These are phyloP conservation scores for Myxozyma mucilagina DNA, from an alignment of 805 yeast species.

Conservation along the genomic window DNA sequence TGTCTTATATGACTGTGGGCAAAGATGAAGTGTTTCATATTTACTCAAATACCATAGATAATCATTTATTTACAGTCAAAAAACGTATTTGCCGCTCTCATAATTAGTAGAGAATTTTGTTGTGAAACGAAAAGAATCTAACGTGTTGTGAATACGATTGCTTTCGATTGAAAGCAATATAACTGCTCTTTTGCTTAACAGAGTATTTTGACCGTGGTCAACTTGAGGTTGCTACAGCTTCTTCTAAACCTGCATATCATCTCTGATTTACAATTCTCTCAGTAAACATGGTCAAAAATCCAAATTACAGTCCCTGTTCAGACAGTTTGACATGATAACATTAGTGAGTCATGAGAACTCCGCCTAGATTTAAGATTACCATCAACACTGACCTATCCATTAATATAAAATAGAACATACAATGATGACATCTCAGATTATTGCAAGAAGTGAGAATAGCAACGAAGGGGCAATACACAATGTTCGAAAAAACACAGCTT, in stretches of 20 bases:
- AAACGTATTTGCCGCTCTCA: too few relatives aligned
- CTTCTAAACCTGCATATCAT: too few relatives aligned
- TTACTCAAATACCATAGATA: too few relatives aligned
- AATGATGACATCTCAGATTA: conserved; percentile 51
- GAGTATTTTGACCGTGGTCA: neutral
- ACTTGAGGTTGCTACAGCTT: too few relatives aligned
- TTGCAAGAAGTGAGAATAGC: conserved; percentile 44
- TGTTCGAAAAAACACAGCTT: conserved; percentile 50
- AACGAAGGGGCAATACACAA: conserved; percentile 48
- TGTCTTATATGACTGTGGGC: too few relatives aligned
- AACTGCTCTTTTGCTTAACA: neutral
- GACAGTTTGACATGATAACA: neutral
- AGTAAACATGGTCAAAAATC: too few relatives aligned
- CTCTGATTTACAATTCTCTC: too few relatives aligned
- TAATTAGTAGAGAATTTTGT: too few relatives aligned
- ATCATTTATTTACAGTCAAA: too few relatives aligned
- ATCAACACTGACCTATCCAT: conserved; percentile 43
- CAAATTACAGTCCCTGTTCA: neutral
- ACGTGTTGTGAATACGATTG: neutral
- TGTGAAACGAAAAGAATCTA: too few relatives aligned
- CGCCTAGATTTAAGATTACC: conserved; percentile 3
- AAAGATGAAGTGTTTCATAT: too few relatives aligned
- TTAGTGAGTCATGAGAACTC: neutral
- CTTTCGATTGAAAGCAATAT: neutral
- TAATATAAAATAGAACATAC: conserved; percentile 53